A percentile compares a stretch with the other conserved stretches of the same genome.
These are phyloP conservation scores for Physcomitrellopsis africana DNA, from an alignment of 225 moss, liverwort and hornwort genomes.

Conservation along the genomic window DNA sequence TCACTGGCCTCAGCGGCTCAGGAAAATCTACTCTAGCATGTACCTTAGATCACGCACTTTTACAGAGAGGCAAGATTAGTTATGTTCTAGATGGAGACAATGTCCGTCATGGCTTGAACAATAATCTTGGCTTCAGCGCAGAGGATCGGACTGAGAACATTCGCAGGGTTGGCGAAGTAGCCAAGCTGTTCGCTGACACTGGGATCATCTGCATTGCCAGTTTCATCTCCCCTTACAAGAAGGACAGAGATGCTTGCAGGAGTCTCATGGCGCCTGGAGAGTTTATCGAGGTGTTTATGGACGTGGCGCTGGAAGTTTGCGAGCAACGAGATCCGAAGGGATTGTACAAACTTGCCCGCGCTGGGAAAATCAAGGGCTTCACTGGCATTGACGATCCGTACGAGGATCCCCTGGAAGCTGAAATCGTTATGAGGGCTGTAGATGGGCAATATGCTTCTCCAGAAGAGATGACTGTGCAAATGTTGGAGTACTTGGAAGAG, in stretches of 20 bases:
- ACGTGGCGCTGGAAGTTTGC: constrained; percentile 67
- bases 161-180: constrained; percentile 71
- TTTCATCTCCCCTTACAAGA: constrained; percentile 76
- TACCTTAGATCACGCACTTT: constrained; percentile 60
- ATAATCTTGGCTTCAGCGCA: constrained; percentile 63
- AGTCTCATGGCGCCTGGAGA: constrained; percentile 51
- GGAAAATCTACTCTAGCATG: constrained; percentile 76
- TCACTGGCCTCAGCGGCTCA: constrained; percentile 70
- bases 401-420: constrained; percentile 56
- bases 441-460: constrained; percentile 53
- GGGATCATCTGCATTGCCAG: constrained; percentile 71
- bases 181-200: constrained; percentile 65
- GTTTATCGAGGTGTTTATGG: constrained; percentile 78
- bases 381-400: constrained; percentile 79
- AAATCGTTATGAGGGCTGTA: constrained; percentile 57
- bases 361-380: constrained; percentile 71
- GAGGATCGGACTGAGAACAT: constrained; percentile 72
- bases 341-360: constrained; percentile 69
- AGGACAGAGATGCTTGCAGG: constrained; percentile 61
- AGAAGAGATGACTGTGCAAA: constrained; percentile 60
- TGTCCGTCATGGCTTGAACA: constrained; percentile 68
- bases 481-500: constrained; percentile 51
- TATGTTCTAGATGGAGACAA: constrained; percentile 79
- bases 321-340: constrained; percentile 72
- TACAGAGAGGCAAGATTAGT: constrained; percentile 52